These are phyloP conservation scores for Nicotiana undulata DNA, from an alignment of 257 asterid species.

Conservation along the genomic window DNA sequence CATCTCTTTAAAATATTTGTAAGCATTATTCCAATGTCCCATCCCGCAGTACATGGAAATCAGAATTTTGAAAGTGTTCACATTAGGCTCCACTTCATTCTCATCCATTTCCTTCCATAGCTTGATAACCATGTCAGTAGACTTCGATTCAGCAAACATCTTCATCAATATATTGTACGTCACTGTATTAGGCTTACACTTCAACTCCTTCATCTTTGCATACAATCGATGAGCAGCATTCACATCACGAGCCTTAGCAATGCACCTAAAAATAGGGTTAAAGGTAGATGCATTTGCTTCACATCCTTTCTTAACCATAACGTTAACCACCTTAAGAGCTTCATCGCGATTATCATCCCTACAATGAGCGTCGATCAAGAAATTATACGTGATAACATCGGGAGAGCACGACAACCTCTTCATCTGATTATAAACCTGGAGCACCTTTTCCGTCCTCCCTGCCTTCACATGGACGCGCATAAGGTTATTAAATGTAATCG, in stretches of 20 bases:
- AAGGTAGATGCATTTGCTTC: constrained; percentile 54
- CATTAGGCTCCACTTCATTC: constrained; percentile 69
- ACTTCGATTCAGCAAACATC: constrained; percentile 70
- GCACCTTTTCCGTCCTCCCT: constrained; percentile 76
- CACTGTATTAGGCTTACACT: constrained; percentile 54
- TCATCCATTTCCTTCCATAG: constrained; percentile 79
- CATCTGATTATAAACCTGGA: constrained; percentile 87
- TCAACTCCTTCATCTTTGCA: constrained; percentile 64
- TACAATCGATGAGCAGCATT: constrained; percentile 73
- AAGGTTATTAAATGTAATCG: constrained; percentile 67
- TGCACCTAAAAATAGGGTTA: constrained; percentile 71
- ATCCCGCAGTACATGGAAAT: constrained; percentile 63
- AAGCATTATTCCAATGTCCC: constrained; percentile 94
- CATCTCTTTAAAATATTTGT: constrained; percentile 68
- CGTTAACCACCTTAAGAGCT: constrained; percentile 60
- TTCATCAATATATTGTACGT: constrained; percentile 77
- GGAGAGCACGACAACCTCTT: constrained; percentile 61
- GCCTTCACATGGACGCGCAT: constrained; percentile 93
- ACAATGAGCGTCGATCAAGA: constrained; percentile 69
- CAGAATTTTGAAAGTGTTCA: constrained; percentile 59
- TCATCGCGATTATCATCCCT: constrained; percentile 69
- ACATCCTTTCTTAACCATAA: constrained; percentile 62
- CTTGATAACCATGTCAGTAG: constrained; percentile 83
- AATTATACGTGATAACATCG: constrained; percentile 73
- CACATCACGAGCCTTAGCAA: constrained; percentile 60